Conservation (phyloP, 2,329 filamentous ascomycete species). For the Diaporthe destruens region DNA sequence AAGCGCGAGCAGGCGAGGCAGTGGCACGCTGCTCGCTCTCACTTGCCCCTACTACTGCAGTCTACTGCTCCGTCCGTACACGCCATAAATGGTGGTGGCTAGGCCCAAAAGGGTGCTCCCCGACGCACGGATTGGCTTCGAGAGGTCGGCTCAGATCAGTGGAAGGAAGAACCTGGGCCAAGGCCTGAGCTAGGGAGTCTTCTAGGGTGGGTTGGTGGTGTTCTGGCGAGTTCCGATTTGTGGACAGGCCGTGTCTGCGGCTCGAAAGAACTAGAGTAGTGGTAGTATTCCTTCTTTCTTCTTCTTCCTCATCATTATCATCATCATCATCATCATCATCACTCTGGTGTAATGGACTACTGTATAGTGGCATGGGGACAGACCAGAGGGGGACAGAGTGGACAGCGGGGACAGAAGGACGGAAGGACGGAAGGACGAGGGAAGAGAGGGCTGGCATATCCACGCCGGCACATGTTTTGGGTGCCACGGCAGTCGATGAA, state of each 20-base stretch:
- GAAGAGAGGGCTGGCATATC: not conserved
- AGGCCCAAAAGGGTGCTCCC: not conserved
- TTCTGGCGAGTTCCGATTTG: too few relatives aligned
- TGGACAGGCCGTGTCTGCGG: not conserved
- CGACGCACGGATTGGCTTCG: slow-evolving; percentile 20
- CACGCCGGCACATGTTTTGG: slow-evolving; percentile 7
- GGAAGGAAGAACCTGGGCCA: slow-evolving; percentile 17
- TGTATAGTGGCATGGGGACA: not conserved
- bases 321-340: not conserved
- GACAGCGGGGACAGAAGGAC: not conserved
- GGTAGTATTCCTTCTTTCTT: too few relatives aligned
- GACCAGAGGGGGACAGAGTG: not conserved
- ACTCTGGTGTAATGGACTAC: not conserved
- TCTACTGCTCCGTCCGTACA: not conserved
- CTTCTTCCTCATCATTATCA: too few relatives aligned
- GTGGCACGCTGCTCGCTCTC: not conserved
- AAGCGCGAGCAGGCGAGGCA: too few relatives aligned
- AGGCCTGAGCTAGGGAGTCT: not conserved
- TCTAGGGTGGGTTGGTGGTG: too few relatives aligned
- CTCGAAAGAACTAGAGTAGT: not conserved
- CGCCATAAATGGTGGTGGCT: slow-evolving; percentile 5
- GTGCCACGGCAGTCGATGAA: slow-evolving; percentile 5
- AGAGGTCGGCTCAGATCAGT: not conserved
- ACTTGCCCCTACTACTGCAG: slow-evolving; percentile 5
- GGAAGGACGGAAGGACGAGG: not conserved